Percentiles rank a stretch among this genome's conserved stretches.
These are phyloP conservation scores for Cercospora sp. DNA, from an alignment of 2,329 filamentous ascomycete genomes.

Conservation along the genomic window DNA sequence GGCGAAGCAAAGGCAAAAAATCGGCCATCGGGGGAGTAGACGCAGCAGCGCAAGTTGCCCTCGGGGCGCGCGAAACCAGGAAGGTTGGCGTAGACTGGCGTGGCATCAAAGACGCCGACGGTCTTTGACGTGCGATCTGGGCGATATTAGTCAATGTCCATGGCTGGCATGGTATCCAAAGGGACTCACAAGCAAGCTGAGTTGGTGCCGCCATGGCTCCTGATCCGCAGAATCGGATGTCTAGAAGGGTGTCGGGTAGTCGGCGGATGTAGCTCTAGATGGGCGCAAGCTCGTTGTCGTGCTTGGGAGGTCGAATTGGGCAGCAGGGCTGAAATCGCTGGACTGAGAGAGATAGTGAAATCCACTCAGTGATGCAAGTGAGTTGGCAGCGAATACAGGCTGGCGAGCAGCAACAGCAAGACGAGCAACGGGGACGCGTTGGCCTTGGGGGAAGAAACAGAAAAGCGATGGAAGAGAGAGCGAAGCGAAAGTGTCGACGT, in stretches of 20 bases:
- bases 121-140: constrained; percentile 89
- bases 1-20: constrained; percentile 94
- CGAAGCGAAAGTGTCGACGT: not conserved
- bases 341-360: constrained; percentile 39
- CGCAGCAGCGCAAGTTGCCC: constrained; percentile 91
- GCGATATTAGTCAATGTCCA: constrained; percentile 14
- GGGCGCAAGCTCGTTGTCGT: constrained; percentile 24
- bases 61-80: constrained; percentile 80
- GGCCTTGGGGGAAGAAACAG: not conserved
- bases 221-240: not conserved
- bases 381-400: constrained; percentile 10
- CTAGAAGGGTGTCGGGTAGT: not conserved
- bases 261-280: constrained; percentile 9
- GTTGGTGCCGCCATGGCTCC: constrained; percentile 46
- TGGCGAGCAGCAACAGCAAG: constrained; percentile 14
- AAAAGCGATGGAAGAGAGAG: not conserved
- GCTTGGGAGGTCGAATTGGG: constrained; percentile 18
- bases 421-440: constrained; percentile 2
- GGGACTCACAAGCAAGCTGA: constrained; percentile 45
- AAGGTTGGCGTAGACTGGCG: constrained; percentile 81
- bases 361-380: constrained; percentile 34
- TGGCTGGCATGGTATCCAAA: constrained; percentile 61
- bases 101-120: constrained; percentile 90
- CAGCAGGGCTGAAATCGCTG: constrained; percentile 30
- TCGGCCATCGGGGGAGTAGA: constrained; percentile 91